phyloP scores from a whole-genome alignment of 1,284 basidiomycete species.

The Leccinum subrobustum region DNA sequence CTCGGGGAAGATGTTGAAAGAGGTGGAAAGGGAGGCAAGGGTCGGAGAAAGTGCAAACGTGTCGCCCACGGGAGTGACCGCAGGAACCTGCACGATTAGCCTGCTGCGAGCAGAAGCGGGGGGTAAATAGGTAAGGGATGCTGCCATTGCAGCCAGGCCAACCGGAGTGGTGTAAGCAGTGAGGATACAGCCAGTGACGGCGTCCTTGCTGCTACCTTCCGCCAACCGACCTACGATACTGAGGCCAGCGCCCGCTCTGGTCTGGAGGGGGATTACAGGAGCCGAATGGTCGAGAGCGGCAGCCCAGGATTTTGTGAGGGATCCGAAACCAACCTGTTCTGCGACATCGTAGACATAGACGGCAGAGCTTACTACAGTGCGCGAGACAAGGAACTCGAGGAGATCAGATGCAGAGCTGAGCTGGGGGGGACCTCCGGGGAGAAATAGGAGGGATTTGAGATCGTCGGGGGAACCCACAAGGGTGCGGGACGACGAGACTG shows the following conservation, averaged over 20 bases:
- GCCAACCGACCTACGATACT: constrained; percentile 81
- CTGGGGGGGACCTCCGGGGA: constrained; percentile 32
- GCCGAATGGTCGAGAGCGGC: constrained; percentile 41
- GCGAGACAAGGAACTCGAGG: constrained; percentile 66
- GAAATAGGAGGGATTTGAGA: constrained; percentile 16
- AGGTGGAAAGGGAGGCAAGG: constrained; percentile 63
- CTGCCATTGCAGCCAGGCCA: constrained; percentile 76
- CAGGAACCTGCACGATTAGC: constrained; percentile 77
- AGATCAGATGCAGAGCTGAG: constrained; percentile 56
- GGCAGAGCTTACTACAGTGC: constrained; percentile 51
- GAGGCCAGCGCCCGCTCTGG: constrained; percentile 84
- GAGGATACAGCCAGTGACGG: constrained; percentile 54
- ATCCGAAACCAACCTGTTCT: constrained; percentile 75
- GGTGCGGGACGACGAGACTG: constrained; percentile 13
- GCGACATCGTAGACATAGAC: constrained; percentile 83
- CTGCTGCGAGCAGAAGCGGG: constrained; percentile 59
- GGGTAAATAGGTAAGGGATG: constrained; percentile 66
- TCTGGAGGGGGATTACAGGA: constrained; percentile 73
- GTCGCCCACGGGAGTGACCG: constrained; percentile 63
- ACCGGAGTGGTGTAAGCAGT: constrained; percentile 77
- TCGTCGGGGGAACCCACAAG: constrained; percentile 26
- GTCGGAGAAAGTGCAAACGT: constrained; percentile 71
- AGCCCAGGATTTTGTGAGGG: constrained; percentile 62
- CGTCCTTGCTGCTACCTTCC: constrained; percentile 71
- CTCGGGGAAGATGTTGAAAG: constrained; percentile 62